A percentile compares a stretch with the other conserved stretches of the same genome.
Conservation (phyloP, 257 asterid species). For the Penstemon davidsonii region DNA sequence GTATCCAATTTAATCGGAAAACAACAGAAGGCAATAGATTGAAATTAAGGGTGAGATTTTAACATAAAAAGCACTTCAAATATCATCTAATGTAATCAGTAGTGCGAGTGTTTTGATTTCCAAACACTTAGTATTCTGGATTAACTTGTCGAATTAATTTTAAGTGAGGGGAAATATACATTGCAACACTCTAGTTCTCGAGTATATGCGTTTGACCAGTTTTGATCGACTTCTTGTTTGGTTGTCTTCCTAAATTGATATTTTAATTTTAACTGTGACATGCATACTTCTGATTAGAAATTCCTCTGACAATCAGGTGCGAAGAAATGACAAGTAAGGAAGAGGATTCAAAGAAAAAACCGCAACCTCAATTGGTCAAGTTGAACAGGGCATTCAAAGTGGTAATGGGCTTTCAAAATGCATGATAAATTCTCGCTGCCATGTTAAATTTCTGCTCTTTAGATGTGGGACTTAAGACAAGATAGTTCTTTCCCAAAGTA, state of each 20-base stretch:
- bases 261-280: background rate
- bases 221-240: conserved; percentile 2
- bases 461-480: background rate
- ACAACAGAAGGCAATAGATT: conserved; percentile 7
- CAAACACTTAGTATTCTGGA: too few relatives aligned
- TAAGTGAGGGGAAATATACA: background rate
- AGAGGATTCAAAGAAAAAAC: conserved; percentile 45
- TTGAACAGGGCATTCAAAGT: conserved; percentile 58
- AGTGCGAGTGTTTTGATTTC: too few relatives aligned
- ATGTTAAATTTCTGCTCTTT: conserved; percentile 8
- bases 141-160: background rate
- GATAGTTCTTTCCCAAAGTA: background rate
- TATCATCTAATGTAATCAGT: too few relatives aligned
- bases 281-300: conserved; percentile 7
- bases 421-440: conserved; percentile 1
- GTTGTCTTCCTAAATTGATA: background rate
- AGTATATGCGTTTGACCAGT: conserved; percentile 7
- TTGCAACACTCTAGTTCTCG: background rate
- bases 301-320: conserved; percentile 28
- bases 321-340: conserved; percentile 32
- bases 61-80: too few relatives aligned
- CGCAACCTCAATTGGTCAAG: conserved; percentile 55
- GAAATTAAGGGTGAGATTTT: conserved; percentile 4
- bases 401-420: conserved; percentile 37
- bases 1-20: background rate